Percentiles rank a stretch among this genome's conserved stretches.
phyloP scores from a whole-genome alignment of 495 filamentous ascomycete genomes.

The Chaetomium cochliodes region DNA sequence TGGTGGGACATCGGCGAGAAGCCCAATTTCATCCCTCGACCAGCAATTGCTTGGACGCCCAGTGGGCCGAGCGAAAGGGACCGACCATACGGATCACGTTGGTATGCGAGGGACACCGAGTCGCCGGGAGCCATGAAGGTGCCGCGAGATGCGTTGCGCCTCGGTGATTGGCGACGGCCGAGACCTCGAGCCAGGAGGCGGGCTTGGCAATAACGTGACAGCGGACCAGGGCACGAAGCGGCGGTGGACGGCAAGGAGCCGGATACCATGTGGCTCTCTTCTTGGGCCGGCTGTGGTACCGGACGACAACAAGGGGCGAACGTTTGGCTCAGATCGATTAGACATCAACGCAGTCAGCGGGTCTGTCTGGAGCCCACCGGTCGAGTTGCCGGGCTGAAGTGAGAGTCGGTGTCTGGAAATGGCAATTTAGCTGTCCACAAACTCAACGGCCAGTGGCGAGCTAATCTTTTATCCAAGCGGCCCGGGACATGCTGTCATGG shows the following conservation, averaged over 20 bases:
- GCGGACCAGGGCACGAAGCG: constrained; percentile 10
- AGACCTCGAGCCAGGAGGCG: constrained; percentile 1
- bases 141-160: not conserved
- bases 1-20: not conserved
- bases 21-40: not conserved
- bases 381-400: not conserved
- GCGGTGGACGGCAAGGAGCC: constrained; percentile 4
- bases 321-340: not conserved
- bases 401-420: constrained; percentile 14
- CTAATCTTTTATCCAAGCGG: too few species aligned
- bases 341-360: constrained; percentile 3
- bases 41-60: not conserved
- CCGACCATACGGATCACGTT: constrained; percentile 28
- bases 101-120: constrained; percentile 17
- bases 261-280: constrained; percentile 10
- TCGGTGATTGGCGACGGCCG: constrained; percentile 4
- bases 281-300: not conserved
- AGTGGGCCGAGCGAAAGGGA: constrained; percentile 16
- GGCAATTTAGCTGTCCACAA: not conserved
- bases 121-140: constrained; percentile 14
- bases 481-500: too few species aligned
- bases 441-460: not conserved
- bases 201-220: constrained; percentile 13
- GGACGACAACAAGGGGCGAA: not conserved
- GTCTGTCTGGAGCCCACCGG: not conserved